A percentile compares a stretch with the other conserved stretches of the same genome.
Conservation (phyloP, 768 basidiomycete genomes). For the Piloderma croceum region DNA sequence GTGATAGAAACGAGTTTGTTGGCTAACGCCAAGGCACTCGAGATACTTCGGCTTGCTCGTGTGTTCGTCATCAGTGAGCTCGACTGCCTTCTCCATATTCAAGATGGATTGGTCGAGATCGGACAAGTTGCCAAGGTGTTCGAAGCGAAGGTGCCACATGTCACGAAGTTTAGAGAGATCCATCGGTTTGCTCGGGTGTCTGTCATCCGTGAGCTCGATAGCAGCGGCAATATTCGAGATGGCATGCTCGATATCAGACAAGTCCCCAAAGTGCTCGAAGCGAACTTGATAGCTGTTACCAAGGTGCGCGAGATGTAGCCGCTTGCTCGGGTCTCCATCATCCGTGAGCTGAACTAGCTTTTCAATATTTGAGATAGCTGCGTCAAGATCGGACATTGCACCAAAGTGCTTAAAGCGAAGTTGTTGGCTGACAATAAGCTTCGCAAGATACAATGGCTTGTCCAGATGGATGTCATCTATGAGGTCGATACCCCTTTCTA, state of each 20-base stretch:
- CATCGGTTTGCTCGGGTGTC: no score
- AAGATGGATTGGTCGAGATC: no score
- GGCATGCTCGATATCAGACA: no score
- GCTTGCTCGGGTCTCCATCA: no score
- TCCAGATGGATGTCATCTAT: neutral
- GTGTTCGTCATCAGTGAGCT: conserved; percentile 6
- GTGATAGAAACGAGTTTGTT: conserved; percentile 3
- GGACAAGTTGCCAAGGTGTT: conserved; percentile 1
- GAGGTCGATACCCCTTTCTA: conserved; percentile 4
- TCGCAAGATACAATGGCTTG: neutral
- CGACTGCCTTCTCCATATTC: conserved; percentile 4
- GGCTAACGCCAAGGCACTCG: conserved; percentile 5
- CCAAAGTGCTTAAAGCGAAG: no score
- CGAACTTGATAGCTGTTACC: neutral
- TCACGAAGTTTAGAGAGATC: neutral
- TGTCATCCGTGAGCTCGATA: neutral
- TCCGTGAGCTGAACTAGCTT: no score
- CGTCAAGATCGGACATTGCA: no score
- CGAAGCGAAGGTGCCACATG: neutral
- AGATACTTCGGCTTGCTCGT: conserved; percentile 5
- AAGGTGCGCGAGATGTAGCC: no score
- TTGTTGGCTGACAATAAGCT: neutral
- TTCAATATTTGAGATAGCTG: no score
- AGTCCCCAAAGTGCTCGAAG: no score
- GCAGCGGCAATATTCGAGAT: neutral